Base-by-base conservation (phyloP, 768 basidiomycete genomes). In the Leccinum disarticulatum region DNA sequence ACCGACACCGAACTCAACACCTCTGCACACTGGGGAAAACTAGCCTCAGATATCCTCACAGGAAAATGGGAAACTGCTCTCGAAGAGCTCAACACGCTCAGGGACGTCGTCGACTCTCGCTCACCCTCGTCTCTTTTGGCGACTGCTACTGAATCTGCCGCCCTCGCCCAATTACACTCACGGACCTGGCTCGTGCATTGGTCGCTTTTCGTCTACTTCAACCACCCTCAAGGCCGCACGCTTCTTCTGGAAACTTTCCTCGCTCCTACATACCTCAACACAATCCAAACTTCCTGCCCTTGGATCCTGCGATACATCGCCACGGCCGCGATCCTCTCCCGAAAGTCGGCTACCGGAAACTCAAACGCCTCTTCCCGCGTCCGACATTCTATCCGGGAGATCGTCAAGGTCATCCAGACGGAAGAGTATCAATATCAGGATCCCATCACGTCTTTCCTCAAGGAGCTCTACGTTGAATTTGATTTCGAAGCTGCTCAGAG, bases 141-240 rank as follows among this genome's bases (percentile, higher is more conserved):
- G 33, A 77, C 67, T 55, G 64, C 80, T 9, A 66, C 81, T 22
- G 78, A 87, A 52, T 83, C 87, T 41, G 87, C 88, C n/a, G 87
- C 90, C 0, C 83, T 95, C 30, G 82, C 85, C 38, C 93, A 97
- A 69, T 82, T 99, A 31, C 95, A 98, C 74, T 92, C 94, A 3
- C 86, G 97, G 59, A 93, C 95, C 19, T 98, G 96, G 95, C 84
- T 96, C 61, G 86, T 93, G 7, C 97, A 98, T 77, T 99, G 96
- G 97, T 92, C 90, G 1, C 86, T 99, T 52, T 98, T 98, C 74
- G 94, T 98, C 57, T 98, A 96, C 79, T 99, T 95, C 81, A 98
- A 97, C 78, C 93, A 98, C 76, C 87, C 87, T 0, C 86, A 95
- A 66, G 95, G 93, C 28, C 87, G 95, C 46, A 91, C 91, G 0